Evolutionary conservation across 495 filamentous ascomycete species (phyloP).

Genomic region (Pseudevernia furfuracea): DNA sequence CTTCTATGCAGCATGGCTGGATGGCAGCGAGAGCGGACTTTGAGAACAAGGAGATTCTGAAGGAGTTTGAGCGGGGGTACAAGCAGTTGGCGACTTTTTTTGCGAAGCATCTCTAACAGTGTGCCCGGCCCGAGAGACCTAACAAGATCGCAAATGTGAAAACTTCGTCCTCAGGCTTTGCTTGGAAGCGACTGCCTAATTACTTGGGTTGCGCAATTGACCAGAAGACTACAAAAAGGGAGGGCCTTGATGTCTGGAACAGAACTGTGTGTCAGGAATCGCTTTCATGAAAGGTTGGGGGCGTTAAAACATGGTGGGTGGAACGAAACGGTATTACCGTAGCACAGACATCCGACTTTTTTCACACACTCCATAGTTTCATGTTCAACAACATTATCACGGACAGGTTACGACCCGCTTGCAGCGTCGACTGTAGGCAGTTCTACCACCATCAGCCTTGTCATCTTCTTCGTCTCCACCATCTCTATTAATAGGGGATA

Average conservation of each 20-base stretch:
- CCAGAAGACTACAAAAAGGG: background rate
- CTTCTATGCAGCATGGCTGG: background rate
- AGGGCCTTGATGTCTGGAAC: background rate
- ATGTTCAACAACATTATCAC: background rate
- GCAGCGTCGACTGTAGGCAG: background rate
- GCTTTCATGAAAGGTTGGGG: background rate
- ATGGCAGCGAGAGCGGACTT: background rate
- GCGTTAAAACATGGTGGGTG: background rate
- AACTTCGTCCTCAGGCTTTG: background rate
- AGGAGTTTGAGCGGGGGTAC: background rate
- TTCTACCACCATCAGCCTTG: background rate
- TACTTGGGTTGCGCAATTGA: background rate
- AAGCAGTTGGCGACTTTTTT: background rate
- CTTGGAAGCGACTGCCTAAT: background rate
- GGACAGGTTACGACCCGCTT: background rate
- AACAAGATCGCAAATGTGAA: background rate
- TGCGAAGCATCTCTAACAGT: background rate
- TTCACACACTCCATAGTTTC: background rate
- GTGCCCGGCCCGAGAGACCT: background rate
- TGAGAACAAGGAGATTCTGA: background rate
- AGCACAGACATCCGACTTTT: background rate
- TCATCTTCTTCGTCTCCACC: background rate
- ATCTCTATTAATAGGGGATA: background rate
- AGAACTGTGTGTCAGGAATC: background rate
- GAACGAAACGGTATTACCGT: background rate